Base-by-base conservation (phyloP, 768 basidiomycete species). In the Panaeolus papilionaceus region DNA sequence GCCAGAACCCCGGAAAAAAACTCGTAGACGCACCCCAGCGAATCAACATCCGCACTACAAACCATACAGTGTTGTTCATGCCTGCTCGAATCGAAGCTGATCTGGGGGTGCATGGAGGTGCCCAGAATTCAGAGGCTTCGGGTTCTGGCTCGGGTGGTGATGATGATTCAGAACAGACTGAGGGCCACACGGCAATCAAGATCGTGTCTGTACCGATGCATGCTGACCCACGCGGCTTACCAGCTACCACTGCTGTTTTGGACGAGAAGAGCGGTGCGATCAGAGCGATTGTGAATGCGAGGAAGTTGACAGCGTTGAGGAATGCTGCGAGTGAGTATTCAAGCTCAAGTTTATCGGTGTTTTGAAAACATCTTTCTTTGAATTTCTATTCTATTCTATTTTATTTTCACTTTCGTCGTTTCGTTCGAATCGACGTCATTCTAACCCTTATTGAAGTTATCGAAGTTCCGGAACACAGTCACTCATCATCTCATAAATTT, bases 21-120 rank as follows among this genome's bases (percentile, higher is more conserved):
- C 33, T 33, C 33, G 74, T 75, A 65, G 76, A 79, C 64, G 81
- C 79, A 11, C 94, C 94, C 3, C 90, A 87, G 64, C 84, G 95
- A 62, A 86, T 84, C 0, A 77, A 82, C 0, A 75, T 95, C 11
- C 79, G 81, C 0, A 87, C 84, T 63, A 72, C 76, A 8, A 80
- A 83, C 49, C 88, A 94, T 70, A 89, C 84, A 0, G 81, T 85
- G 0, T 81, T 98, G 2, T 92, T 95, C 77, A 97, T 97, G 95
- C 94, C 95, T 2, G 87, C 92, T 7, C 85, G 90, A 28, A 81
- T 91, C 10, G 75, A 79, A 23, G 67, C 70, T 33, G n/a, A 26
- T 65, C 38, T 61, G 16, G 23, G 20, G 20, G 54, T 7, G 38
- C 39, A 33, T 33, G 33, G 33, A 33, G 33, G 33, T 33, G 5